Evolutionary conservation across 1,284 basidiomycete genomes (phyloP), one percentile per base, ranked within the genome.

Genomic region (Caloboletus inedulis): DNA sequence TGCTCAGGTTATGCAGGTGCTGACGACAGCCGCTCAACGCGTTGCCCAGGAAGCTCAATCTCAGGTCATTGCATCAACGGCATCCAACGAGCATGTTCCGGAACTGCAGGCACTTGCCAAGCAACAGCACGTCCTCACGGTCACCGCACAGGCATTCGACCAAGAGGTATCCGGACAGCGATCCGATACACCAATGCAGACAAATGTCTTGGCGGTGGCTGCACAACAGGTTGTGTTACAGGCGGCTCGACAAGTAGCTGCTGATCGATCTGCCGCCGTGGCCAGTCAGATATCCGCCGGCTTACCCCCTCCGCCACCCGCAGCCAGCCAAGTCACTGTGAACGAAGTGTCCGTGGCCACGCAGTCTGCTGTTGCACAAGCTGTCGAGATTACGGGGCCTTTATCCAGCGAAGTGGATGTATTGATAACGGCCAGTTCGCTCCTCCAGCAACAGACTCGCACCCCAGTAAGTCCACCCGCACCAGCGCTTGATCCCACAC

Each of bases 151-250:
- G 59, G 88, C 87, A 7, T 82, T 89, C 59, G 85, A 87, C 64
- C 78, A 80, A 52, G 86, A 84, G 54, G 74, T 83, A 43, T 77
- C 77, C 29, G 80, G 78, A 46, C 77, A 79, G 51, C 74, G 73
- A 62, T 77, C 66, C 63, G 76, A 73, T 55, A 73, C 73, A 41
- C 74, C 73, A 43, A 63, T 56, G 18, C 74, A 77, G 49, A 71
- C 78, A 27, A 75, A 72, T 39, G 74, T 75, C 9, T 72, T 82
- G 53, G 87, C 86, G 7, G 82, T 81, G 9, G 88, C 88, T 6
- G 87, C 87, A 12, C 85, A 89, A 60, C 81, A 87, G 53, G 84
- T 91, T 45, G 88, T 91, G 39, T 76, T 89, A 42, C 84, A 87
- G 62, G 89, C 88, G 31, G 88, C 88, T 7, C 83, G 86, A 54